Evolutionary conservation across 306 rosid genomes (phyloP).

Genomic region (Glycine latifolia): DNA sequence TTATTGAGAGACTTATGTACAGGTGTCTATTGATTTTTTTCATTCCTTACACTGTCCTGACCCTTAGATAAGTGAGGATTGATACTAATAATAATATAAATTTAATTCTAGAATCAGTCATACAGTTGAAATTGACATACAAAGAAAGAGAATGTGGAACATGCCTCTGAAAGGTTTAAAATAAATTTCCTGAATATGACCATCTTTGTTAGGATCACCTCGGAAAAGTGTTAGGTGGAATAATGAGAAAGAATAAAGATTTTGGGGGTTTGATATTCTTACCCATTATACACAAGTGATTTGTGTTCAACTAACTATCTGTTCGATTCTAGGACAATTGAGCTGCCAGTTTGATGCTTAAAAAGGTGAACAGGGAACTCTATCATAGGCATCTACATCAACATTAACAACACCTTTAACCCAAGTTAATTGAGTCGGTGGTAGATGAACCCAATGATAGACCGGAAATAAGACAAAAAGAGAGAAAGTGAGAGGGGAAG

Average conservation of each 20-base stretch:
- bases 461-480: too few relatives aligned
- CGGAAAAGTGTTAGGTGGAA: neutral
- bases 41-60: slow-evolving; percentile 46
- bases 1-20: slow-evolving; percentile 98
- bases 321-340: slow-evolving; percentile 36
- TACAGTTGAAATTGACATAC: slow-evolving; percentile 41
- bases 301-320: slow-evolving; percentile 32
- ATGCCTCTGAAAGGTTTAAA: slow-evolving; percentile 44
- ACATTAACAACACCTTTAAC: too few relatives aligned
- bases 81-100: slow-evolving; percentile 32
- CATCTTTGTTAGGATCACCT: slow-evolving; percentile 25
- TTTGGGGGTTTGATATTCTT: slow-evolving; percentile 38
- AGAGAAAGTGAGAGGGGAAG: too few relatives aligned
- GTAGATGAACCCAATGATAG: too few relatives aligned
- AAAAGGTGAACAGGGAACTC: slow-evolving; percentile 33
- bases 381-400: too few relatives aligned
- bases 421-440: too few relatives aligned
- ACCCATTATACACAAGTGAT: slow-evolving; percentile 34
- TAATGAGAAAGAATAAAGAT: slow-evolving; percentile 4
- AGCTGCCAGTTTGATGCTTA: neutral
- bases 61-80: slow-evolving; percentile 46
- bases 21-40: slow-evolving; percentile 70
- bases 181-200: slow-evolving; percentile 19
- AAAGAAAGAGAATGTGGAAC: slow-evolving; percentile 34
- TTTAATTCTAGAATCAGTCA: slow-evolving; percentile 39